Base-by-base conservation (phyloP, 2,329 filamentous ascomycete species). In the Rhinocladiella similis region DNA sequence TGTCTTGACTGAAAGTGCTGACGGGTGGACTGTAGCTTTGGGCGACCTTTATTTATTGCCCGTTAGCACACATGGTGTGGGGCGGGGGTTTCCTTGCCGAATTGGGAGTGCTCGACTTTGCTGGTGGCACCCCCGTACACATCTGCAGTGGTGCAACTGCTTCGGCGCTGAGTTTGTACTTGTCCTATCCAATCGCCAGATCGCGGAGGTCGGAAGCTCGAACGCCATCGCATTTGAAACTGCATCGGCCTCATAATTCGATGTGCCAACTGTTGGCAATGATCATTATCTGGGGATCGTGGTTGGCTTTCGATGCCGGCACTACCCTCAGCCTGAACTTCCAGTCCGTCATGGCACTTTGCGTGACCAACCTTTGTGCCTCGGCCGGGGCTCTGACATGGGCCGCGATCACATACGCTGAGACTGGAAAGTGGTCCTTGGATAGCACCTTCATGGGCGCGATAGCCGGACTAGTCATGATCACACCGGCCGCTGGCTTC, bases 41-140 rank as follows among this genome's bases (percentile, higher is more conserved):
- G 86, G 76, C 83, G 16, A 89, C 86, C 38, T 78, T 89, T 61
- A 84, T 89, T 57, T 89, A 90, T 73, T 85, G 88, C 65, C 63
- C 63, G 18, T 81, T 91, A 57, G 88, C 88, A 46, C 88, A 88
- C 73, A 90, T 87, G 82, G 89, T 88, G 38, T 91, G 87, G 88
- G 90, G 90, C 71, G 85, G 83, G 59, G 88, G 88, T 43, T 91
- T 87, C 85, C 79, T 89, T 33, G 85, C 79, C 72, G 80, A 82
- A 20, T 80, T 90, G 36, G 85, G 85, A 45, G 83, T 85, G 18
- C 82, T 89, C 63, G 88, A 91, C 71, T 91, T 90, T 66, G 87
- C 88, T 38, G 88, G 88, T 45, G 87, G 87, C 38, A 88, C 86
- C 9, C 88, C 88, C 36, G 88, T 91, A 16, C 88, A 91, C 72